Percentiles rank a stretch among this genome's conserved stretches.
phyloP scores from a whole-genome alignment of 2,329 filamentous ascomycete species.

The Fusarium agapanthi region DNA sequence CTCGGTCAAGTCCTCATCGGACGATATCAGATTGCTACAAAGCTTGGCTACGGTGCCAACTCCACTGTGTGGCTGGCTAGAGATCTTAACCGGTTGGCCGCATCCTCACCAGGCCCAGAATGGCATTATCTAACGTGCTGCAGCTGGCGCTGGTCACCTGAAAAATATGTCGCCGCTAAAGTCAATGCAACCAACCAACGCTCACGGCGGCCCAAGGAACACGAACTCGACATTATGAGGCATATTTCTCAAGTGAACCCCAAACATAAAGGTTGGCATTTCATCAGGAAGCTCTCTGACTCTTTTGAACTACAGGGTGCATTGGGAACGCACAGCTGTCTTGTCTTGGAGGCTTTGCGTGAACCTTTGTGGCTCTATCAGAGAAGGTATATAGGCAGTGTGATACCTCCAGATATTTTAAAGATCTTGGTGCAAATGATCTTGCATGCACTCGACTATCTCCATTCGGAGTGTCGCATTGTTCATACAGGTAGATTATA shows the following conservation, averaged over 20 bases:
- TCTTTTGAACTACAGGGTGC: slow-evolving; percentile 25
- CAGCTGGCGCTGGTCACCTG: slow-evolving; percentile 35
- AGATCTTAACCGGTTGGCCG: slow-evolving; percentile 23
- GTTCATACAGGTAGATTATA: slow-evolving; percentile 32
- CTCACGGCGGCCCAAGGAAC: background rate
- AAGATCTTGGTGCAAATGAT: slow-evolving; percentile 39
- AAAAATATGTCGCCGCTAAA: slow-evolving; percentile 36
- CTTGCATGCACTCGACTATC: slow-evolving; percentile 36
- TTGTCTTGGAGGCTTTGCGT: slow-evolving; percentile 33
- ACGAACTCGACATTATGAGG: slow-evolving; percentile 26
- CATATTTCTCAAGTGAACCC: slow-evolving; percentile 26
- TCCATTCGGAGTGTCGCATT: slow-evolving; percentile 37
- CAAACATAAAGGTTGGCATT: slow-evolving; percentile 29
- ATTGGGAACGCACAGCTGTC: slow-evolving; percentile 16
- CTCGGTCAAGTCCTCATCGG: slow-evolving; percentile 26
- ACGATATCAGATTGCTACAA: slow-evolving; percentile 34
- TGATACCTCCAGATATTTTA: slow-evolving; percentile 31
- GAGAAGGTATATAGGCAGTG: slow-evolving; percentile 23
- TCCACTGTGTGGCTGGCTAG: slow-evolving; percentile 37
- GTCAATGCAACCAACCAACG: slow-evolving; percentile 11
- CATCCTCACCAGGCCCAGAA: background rate
- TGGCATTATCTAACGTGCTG: background rate
- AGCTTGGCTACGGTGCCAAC: slow-evolving; percentile 32
- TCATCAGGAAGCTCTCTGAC: slow-evolving; percentile 29
- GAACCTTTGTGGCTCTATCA: slow-evolving; percentile 40